Percentiles rank a stretch among this genome's conserved stretches.
Conservation (phyloP, 1,139 yeast species). For the Debaryomyces singareniensis region DNA sequence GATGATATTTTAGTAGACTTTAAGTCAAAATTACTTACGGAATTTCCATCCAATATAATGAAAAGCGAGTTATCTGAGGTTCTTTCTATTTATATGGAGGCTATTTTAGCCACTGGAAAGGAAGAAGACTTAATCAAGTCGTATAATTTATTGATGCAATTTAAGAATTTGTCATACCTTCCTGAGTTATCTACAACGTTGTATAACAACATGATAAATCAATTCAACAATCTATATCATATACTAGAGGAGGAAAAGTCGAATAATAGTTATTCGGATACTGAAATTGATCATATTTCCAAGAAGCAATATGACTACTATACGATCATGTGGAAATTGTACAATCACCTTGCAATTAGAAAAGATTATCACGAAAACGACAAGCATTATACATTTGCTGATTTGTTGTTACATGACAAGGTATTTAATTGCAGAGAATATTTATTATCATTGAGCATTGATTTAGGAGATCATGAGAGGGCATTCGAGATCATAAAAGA, state of each 20-base stretch:
- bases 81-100: constrained; percentile 25
- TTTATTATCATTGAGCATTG: constrained; percentile 26
- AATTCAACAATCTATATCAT: constrained; percentile 17
- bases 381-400: constrained; percentile 3
- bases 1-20: constrained; percentile 37
- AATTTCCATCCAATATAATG: constrained; percentile 9
- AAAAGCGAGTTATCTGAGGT: constrained; percentile 23
- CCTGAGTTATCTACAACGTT: constrained; percentile 32
- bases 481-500: constrained; percentile 35
- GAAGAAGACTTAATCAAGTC: constrained; percentile 16
- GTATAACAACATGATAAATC: constrained; percentile 26
- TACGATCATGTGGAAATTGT: constrained; percentile 25
- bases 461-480: constrained; percentile 29
- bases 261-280: background rate
- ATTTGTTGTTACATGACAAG: constrained; percentile 8
- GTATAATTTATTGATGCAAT: constrained; percentile 21
- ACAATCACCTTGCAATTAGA: constrained; percentile 31
- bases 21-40: constrained; percentile 13
- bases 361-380: constrained; percentile 20
- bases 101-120: constrained; percentile 14
- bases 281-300: constrained; percentile 7
- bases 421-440: constrained; percentile 21
- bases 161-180: constrained; percentile 26
- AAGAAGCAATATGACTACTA: constrained; percentile 9
- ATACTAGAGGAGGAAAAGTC: constrained; percentile 9